Evolutionary conservation across 2,329 filamentous ascomycete genomes (phyloP).

Genomic region (Penicillium sclerotigenum): DNA sequence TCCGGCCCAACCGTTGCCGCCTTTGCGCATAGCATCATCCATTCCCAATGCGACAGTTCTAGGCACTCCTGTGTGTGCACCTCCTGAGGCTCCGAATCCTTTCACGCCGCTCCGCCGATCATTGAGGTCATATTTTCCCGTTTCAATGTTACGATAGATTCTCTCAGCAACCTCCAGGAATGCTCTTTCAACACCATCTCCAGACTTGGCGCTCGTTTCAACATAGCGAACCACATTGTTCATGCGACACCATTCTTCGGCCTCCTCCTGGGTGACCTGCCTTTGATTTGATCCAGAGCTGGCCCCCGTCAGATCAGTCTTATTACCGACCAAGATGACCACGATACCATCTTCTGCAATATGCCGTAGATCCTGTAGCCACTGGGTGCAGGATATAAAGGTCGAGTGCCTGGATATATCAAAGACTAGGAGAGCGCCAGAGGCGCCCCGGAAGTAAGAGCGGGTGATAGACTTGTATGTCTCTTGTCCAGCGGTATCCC

Average conservation of each 20-base stretch:
- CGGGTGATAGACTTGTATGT: slow-evolving; percentile 96
- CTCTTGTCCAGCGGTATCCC: slow-evolving; percentile 96
- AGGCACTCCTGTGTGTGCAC: slow-evolving; percentile 33
- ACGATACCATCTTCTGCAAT: slow-evolving; percentile 96
- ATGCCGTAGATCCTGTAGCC: slow-evolving; percentile 88
- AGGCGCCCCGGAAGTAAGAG: slow-evolving; percentile 84
- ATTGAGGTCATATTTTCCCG: slow-evolving; percentile 89
- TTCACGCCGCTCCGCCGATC: slow-evolving; percentile 91
- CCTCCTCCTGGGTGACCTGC: slow-evolving; percentile 78
- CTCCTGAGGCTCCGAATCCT: slow-evolving; percentile 47
- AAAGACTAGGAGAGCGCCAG: slow-evolving; percentile 80
- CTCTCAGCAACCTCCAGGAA: slow-evolving; percentile 91
- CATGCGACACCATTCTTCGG: slow-evolving; percentile 78
- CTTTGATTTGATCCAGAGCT: slow-evolving; percentile 52
- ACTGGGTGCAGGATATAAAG: slow-evolving; percentile 83
- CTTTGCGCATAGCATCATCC: slow-evolving; percentile 48
- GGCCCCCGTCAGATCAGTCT: slow-evolving; percentile 70
- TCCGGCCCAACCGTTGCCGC: slow-evolving; percentile 36
- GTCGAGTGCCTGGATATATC: slow-evolving; percentile 85
- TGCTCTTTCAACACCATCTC: slow-evolving; percentile 87
- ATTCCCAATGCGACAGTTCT: slow-evolving; percentile 46
- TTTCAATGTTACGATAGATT: slow-evolving; percentile 96
- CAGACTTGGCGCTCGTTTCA: slow-evolving; percentile 93
- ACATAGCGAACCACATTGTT: slow-evolving; percentile 92
- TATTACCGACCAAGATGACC: slow-evolving; percentile 92